A percentile compares a stretch with the other conserved stretches of the same genome.
phyloP scores from a whole-genome alignment of 73 alveolate genomes.

The Paramecium octaurelia region DNA sequence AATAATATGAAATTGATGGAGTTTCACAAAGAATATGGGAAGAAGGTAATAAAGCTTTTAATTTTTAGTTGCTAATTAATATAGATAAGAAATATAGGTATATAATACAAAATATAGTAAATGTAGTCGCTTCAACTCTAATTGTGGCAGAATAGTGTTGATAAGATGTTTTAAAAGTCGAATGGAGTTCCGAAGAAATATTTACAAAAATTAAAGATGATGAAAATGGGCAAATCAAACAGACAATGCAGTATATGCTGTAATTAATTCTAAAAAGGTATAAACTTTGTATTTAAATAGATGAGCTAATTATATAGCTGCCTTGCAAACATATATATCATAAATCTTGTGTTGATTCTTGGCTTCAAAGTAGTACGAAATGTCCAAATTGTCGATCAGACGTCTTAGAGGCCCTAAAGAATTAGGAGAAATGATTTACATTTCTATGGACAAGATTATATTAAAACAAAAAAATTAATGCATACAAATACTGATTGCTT shows the following conservation, averaged over 20 bases:
- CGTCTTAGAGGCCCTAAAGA: background rate
- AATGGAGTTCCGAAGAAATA: constrained; percentile 20
- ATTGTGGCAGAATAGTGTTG: background rate
- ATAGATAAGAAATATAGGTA: background rate
- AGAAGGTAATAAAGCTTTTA: constrained; percentile 25
- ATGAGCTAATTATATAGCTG: background rate
- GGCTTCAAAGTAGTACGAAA: constrained; percentile 10
- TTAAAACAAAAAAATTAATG: background rate
- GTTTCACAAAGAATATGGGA: background rate
- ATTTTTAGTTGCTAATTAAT: background rate
- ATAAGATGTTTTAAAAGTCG: background rate
- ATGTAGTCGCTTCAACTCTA: background rate
- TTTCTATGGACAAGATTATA: background rate
- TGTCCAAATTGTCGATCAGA: constrained; percentile 30
- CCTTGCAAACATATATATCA: constrained; percentile 31
- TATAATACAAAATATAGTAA: background rate
- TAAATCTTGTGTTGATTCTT: background rate
- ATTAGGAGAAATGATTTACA: background rate
- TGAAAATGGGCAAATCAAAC: constrained; percentile 52
- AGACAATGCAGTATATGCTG: constrained; percentile 48
- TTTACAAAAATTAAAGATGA: background rate
- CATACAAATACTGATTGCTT: background rate
- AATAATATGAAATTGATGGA: background rate
- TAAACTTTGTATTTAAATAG: background rate
- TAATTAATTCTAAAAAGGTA: constrained; percentile 44